Evolutionary conservation across 352 stramenopile species (phyloP), one percentile per base, ranked within the genome.

Genomic region (Phytophthora palmivora): DNA sequence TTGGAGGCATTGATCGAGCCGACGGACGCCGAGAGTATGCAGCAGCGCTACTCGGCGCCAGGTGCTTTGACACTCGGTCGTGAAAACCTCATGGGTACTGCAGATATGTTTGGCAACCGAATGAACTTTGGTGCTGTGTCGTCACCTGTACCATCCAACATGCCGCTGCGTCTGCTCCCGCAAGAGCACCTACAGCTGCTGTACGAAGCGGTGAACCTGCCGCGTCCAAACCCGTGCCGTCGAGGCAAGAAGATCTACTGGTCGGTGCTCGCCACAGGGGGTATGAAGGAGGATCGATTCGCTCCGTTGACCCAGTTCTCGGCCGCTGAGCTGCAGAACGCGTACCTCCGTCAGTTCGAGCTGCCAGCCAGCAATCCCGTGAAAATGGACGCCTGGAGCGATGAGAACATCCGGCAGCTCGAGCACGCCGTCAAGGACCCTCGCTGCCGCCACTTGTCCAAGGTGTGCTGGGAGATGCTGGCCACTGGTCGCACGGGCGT

Each of bases 401-500:
- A 86, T 33, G 80, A 89, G 16, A 88, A 89, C 53, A 88, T 89
- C 55, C 76, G 71, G 39, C 77, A 89, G 58, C 66, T 92, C 24
- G 78, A 87, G 56, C 74, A 86, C 26, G 83, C 82, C 14, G 82
- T 88, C 6, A 85, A 89, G 52, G 83, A 92, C 47, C 78, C 83
- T 45, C 80, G 83, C 36, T 92, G 83, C 56, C 79, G 83, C 26
- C 80, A 89, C 58, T 51, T 88, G 56, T 86, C 76, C 43, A 92
- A 92, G 52, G 82, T 88, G 34, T 89, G 82, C 66, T 92, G 83
- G 83, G 83, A 92, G 58, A 88, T 89, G 69, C 68, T 92, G 50
- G 80, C 83, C 24, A 81, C 76, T 14, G 83, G 83, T 19, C 78
- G 78, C 49, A 92, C 83, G 33, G 83, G 83, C 45, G 83, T 92